A percentile compares a stretch with the other conserved stretches of the same genome.
These are phyloP conservation scores for Fusarium sp. DNA, from an alignment of 2,329 filamentous ascomycete genomes.

Conservation along the genomic window DNA sequence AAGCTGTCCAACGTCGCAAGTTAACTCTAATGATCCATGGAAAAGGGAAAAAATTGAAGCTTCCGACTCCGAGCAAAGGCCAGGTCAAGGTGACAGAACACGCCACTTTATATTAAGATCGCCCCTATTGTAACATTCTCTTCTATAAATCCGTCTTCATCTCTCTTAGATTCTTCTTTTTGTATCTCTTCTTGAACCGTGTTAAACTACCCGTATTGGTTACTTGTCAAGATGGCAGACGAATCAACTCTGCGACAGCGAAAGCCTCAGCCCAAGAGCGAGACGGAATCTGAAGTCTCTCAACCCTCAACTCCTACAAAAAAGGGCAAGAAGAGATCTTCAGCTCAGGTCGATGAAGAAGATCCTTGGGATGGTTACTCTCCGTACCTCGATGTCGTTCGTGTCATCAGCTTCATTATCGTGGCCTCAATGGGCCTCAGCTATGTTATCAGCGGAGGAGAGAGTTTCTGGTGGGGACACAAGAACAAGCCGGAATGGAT, in stretches of 20 bases:
- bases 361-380: slow-evolving; percentile 63
- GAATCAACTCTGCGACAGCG: slow-evolving; percentile 60
- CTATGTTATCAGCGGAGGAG: slow-evolving; percentile 79
- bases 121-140: slow-evolving; percentile 17
- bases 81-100: slow-evolving; percentile 29
- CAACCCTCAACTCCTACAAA: slow-evolving; percentile 46
- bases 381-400: slow-evolving; percentile 73
- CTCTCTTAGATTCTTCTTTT: background rate
- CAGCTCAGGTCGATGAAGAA: slow-evolving; percentile 55
- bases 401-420: slow-evolving; percentile 75
- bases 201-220: background rate
- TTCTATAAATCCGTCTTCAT: slow-evolving; percentile 19
- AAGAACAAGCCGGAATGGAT: slow-evolving; percentile 73
- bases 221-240: slow-evolving; percentile 52
- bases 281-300: slow-evolving; percentile 33
- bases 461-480: slow-evolving; percentile 76
- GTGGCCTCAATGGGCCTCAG: slow-evolving; percentile 77
- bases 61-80: slow-evolving; percentile 34
- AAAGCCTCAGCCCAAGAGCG: slow-evolving; percentile 51
- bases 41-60: slow-evolving; percentile 26
- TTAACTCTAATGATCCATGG: slow-evolving; percentile 27
- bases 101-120: slow-evolving; percentile 36
- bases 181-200: background rate
- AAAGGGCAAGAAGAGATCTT: slow-evolving; percentile 38
- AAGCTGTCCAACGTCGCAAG: slow-evolving; percentile 38